Percentiles rank a stretch among this genome's conserved stretches.
phyloP scores from a whole-genome alignment of 1,284 basidiomycete genomes.

The Cutaneotrichosporon mucoides region DNA sequence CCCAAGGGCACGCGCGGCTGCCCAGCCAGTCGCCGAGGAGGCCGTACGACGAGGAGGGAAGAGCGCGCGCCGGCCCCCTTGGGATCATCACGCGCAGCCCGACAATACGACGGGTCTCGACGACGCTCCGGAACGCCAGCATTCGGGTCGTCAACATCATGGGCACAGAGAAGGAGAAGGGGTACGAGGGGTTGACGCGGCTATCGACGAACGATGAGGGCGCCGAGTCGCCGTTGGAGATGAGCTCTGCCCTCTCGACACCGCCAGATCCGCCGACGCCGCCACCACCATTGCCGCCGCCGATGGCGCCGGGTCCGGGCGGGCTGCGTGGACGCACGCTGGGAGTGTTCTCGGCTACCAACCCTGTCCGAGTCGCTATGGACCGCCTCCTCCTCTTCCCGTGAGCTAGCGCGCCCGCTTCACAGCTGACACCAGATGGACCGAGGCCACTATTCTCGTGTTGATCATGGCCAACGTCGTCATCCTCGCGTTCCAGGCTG shows the following conservation, averaged over 20 bases:
- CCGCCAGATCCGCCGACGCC: neutral
- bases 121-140: conserved; percentile 51
- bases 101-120: conserved; percentile 37
- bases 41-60: conserved; percentile 26
- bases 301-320: too few species aligned
- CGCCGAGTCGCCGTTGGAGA: neutral
- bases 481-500: conserved; percentile 76
- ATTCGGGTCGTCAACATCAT: conserved; percentile 66
- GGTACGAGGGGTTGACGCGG: neutral
- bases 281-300: conserved; percentile 8
- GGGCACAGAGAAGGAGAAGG: conserved; percentile 55
- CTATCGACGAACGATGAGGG: neutral
- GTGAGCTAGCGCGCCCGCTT: conserved; percentile 52
- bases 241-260: neutral
- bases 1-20: neutral
- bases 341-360: conserved; percentile 69
- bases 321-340: conserved; percentile 72
- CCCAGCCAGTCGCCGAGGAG: neutral
- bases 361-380: conserved; percentile 59
- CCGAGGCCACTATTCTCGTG: conserved; percentile 77
- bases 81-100: conserved; percentile 27
- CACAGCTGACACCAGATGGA: conserved; percentile 58
- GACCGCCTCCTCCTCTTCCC: conserved; percentile 65
- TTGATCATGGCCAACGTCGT: conserved; percentile 82
- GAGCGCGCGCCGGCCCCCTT: conserved; percentile 9